A percentile compares a stretch with the other conserved stretches of the same genome.
Evolutionary conservation across 805 yeast species (phyloP).

Genomic region (Yarrowia osloensis): DNA sequence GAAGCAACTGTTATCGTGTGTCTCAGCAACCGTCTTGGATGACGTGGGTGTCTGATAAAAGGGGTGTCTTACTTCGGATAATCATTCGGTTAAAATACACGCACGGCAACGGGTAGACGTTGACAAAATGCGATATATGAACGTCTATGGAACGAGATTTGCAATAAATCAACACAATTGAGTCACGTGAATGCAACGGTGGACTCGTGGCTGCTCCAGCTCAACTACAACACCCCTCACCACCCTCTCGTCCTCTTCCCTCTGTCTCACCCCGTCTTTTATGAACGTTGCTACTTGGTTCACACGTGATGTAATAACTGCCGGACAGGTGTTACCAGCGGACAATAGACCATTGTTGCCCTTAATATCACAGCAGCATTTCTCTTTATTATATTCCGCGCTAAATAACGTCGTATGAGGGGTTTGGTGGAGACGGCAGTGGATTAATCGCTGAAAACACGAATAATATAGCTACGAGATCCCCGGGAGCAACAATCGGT

Average conservation of each 20-base stretch:
- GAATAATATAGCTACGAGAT: not conserved
- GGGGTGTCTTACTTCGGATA: conserved; percentile 6
- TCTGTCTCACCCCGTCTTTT: not conserved
- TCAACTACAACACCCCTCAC: no score
- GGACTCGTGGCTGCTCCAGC: not conserved
- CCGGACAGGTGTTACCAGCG: not conserved
- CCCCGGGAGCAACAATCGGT: not conserved
- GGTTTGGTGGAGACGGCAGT: not conserved
- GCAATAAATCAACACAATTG: not conserved
- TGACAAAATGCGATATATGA: not conserved
- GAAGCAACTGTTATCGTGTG: not conserved
- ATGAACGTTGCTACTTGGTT: not conserved
- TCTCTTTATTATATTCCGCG: not conserved
- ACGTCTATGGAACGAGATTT: not conserved
- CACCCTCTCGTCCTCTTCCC: not conserved
- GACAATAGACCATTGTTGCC: not conserved
- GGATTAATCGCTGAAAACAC: not conserved
- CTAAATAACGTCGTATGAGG: not conserved
- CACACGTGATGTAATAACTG: not conserved
- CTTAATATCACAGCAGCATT: not conserved
- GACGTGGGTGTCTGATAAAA: not conserved
- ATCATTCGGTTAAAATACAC: not conserved
- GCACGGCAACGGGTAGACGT: not conserved
- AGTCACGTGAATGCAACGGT: not conserved
- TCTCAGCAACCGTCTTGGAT: conserved; percentile 15